Evolutionary conservation across 2,329 filamentous ascomycete species (phyloP).

Genomic region (Neophaeococcomyces aloes): DNA sequence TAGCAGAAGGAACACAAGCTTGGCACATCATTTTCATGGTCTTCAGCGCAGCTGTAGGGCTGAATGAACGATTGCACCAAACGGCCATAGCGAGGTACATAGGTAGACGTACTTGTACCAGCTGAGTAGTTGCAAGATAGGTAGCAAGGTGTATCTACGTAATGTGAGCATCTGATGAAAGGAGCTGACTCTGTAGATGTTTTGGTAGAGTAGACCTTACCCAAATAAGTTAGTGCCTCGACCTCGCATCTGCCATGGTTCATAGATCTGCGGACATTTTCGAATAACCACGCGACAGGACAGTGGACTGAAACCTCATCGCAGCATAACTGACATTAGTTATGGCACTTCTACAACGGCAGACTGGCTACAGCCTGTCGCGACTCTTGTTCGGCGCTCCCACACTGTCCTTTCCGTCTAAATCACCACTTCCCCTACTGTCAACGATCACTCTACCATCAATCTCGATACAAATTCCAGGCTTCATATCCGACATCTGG

Average conservation of each 20-base stretch:
- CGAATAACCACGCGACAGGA: not conserved
- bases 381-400: conserved; percentile 3
- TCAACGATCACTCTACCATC: conserved; percentile 50
- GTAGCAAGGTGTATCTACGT: too few relatives aligned
- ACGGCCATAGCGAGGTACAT: too few relatives aligned
- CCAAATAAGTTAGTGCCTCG: too few relatives aligned
- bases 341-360: conserved; percentile 7
- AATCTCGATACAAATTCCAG: conserved; percentile 53
- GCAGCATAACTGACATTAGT: not conserved
- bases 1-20: too few relatives aligned
- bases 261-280: not conserved
- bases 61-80: too few relatives aligned
- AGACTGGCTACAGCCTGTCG: conserved; percentile 1
- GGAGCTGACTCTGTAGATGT: too few relatives aligned
- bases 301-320: not conserved
- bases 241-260: not conserved
- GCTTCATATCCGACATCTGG: conserved; percentile 74
- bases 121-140: too few relatives aligned
- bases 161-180: too few relatives aligned
- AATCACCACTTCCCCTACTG: conserved; percentile 41
- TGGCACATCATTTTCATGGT: too few relatives aligned
- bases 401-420: conserved; percentile 23
- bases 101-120: too few relatives aligned
- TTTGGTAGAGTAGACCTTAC: too few relatives aligned
- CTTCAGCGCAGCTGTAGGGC: too few relatives aligned